Evolutionary conservation across 495 filamentous ascomycete genomes (phyloP), one percentile per base, ranked within the genome.

Genomic region (Podospora comata): DNA sequence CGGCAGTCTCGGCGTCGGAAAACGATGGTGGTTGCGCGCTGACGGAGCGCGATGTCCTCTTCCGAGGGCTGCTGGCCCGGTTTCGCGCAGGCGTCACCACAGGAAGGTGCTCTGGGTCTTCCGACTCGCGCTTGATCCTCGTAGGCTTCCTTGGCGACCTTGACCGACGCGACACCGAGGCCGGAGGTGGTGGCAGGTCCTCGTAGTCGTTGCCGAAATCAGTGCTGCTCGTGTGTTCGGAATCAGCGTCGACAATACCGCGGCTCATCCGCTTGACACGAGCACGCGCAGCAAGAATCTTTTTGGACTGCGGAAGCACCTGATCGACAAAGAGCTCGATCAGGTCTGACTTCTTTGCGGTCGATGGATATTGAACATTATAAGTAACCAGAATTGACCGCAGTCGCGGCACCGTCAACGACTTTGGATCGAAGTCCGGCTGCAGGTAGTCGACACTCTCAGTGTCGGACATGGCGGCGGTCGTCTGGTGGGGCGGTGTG

Each of bases 361-460:
- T 79, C 7, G 92, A 87, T 0, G 93, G 89, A 78, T 97, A 98
- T 15, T 87, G 73, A 67, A 97, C 82, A 75, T 92, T 89, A 79
- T 99, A 90, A 65, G 87, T 89, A 70, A 98, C 89, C 34, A 99
- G 88, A 68, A 97, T 94, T 23, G 90, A 91, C 59, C 95, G 91
- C 65, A 99, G 85, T 48, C 89, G 88, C 55, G 94, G 92, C 30
- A 97, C 87, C 5, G 92, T 98, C 65, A 97, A 84, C 64, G 86
- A 87, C 68, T 82, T 81, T 28, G 96, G 90, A 74, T 98, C 93
- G 78, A 97, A 97, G 70, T 85, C 91, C 20, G 90, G 80, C 66
- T 91, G 85, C 48, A 98, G 86, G 76, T 97, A 99, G 65, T 94
- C 90, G 62, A 89, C 77, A 67, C 85, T 88, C 72, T 93, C 92